Base-by-base conservation (phyloP, 257 asterid species). In the Rhazya stricta region DNA sequence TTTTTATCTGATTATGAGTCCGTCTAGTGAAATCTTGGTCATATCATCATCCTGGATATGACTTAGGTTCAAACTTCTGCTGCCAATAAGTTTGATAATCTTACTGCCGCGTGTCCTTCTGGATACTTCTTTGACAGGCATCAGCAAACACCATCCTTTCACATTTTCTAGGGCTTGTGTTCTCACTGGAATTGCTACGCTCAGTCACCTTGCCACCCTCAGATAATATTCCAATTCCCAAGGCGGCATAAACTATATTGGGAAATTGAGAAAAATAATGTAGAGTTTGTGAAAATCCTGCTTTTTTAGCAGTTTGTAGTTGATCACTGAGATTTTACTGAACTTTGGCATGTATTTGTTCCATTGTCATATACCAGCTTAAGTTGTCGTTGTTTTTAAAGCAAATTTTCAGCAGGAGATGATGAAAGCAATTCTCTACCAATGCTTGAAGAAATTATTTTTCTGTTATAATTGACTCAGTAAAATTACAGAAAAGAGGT, bases 101-200 rank as follows among this genome's bases (percentile, higher is more conserved):
- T 27, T n/a, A 43, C 46, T 41, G 37, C 19, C 13, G 69, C 60
- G 23, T 34, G 16, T 73, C 25, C 13, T 5, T 50, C 12, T 73
- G 25, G 83, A 37, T 76, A 73, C n/a, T 36, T 18, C 69, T 27
- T 25, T 56, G 58, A 77, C 90, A 95, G 98, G 97, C 99, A 76
- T 90, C 93, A 43, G 98, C 97, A 51, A 95, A 95, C 82, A 90
- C 97, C 6, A 86, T 95, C 57, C 91, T 95, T n/a, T 86, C 99
- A 27, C 99, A 92, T 83, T 92, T 95, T 69, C 75, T 95, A 2
- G 99, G 99, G 57, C 82, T 95, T 11, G 85, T 79, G n/a, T 88
- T 89, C 90, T 92, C 97, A 1, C 82, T 92, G 84, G 96, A 92
- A 89, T 81, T 95, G 75, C 72, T 95, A 87, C 97, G 98, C 19